Evolutionary conservation across 352 stramenopile species (phyloP), one percentile per base, ranked within the genome.

Genomic region (Pythium volutum): DNA sequence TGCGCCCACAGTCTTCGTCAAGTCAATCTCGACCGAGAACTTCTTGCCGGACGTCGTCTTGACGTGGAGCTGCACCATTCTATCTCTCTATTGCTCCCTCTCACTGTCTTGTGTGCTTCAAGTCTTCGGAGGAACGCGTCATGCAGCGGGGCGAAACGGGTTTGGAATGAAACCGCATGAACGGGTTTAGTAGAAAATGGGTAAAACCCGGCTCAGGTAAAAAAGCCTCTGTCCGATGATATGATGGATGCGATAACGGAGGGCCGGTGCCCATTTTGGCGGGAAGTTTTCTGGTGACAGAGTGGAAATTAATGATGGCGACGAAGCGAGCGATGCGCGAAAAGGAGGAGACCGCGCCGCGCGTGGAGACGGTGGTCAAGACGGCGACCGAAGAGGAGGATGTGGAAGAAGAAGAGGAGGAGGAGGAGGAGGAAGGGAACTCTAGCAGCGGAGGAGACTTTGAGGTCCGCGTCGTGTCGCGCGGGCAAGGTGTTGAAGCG

Each of bases 41-140:
- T 90, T 92, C 65, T 88, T 89, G 36, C 86, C 86, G 27, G 72
- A 71, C 52, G 86, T 92, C 59, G 84, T 92, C 78, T 95, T 95
- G 25, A 95, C 84, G 53, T 88, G 70, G 64, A 95, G 64, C 67
- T 73, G 79, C 66, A 88, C 86, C 84, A 89, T 90, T 27, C 20
- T 75, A 36, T 20, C 26, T 31, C 16, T 64, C 46, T 18, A n/a
- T n/a, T n/a, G n/a, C n/a, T n/a, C n/a, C n/a, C 23, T 45, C n/a
- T 42, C 47, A 12, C 14, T 18, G 14, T 23, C n/a, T 25, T 29
- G 5, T 39, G 2, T 48, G 48, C 59, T 66, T 66, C 59, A 66
- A 66, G 49, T 14, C 16, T 22, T 16, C n/a, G 51, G 31, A 7
- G 33, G 26, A 31, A 54, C 10, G 49, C 22, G 49, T 56, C 49